Base-by-base conservation (phyloP, 345 rosid species). In the Alliaria petiolata region DNA sequence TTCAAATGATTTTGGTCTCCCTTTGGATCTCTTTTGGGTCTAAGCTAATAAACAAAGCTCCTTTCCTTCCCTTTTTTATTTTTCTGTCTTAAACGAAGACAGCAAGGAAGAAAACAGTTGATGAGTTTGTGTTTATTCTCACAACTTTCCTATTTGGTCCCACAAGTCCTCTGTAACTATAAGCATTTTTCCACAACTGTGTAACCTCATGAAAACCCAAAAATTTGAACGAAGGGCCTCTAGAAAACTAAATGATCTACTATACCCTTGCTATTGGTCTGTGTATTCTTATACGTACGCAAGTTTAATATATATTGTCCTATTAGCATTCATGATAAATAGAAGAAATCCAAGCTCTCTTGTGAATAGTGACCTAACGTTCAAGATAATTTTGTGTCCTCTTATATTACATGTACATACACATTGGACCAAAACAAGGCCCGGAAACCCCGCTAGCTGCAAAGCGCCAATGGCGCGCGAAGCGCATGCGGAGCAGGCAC, bases 21-120 rank as follows among this genome's bases (percentile, higher is more conserved):
- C 74, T 61, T 67, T 75, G 64, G 69, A 60, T 68, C 52, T 67
- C 78, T 69, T 69, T 76, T 76, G 60, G 25, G 70, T 76, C 75
- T 76, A 69, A 76, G 79, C 70, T 76, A 59, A 62, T 76, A 69
- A 68, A 76, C 53, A 62, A 76, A 68, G 36, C 75, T 13, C 38
- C 43, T 55, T 69, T 62, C 36, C 46, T 55, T 62, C 38, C 33
- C n/a, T n/a, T n/a, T n/a, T n/a, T n/a, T n/a, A 13, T 62, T 22
- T 69, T 49, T 16, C 66, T 76, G 65, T 62, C 75, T 62, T 71
- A 45, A 63, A 69, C 33, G 9, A 0, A 58, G 72, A 65, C 72
- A 66, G 71, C 51, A 7, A 57, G 28, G 44, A 62, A 57, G 52
- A 67, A 67, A 22, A 53, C 44, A 40, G 53, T 67, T 60, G 51